These are phyloP conservation scores for Solanum arcanum DNA, from an alignment of 257 asterid genomes.

Conservation along the genomic window DNA sequence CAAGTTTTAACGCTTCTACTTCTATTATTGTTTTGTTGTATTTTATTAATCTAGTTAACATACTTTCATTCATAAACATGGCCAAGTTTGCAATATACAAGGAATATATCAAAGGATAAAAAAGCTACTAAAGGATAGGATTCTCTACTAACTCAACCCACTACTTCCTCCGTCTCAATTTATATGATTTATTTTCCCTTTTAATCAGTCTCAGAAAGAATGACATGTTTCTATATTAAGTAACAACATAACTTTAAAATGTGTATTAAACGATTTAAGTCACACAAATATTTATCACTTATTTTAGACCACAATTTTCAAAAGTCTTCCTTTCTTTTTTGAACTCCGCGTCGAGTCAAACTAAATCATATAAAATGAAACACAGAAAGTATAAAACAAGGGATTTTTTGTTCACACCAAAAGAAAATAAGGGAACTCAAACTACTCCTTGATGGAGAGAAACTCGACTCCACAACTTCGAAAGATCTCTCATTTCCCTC, in stretches of 20 bases:
- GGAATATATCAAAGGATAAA: background rate
- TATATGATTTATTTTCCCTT: no score
- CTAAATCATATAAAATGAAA: no score
- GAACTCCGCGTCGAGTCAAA: no score
- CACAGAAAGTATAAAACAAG: background rate
- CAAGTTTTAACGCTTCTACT: background rate
- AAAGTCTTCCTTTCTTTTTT: no score
- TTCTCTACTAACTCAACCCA: background rate
- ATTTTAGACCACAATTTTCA: no score
- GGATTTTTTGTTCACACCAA: background rate
- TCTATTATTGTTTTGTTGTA: background rate
- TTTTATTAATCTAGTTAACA: background rate
- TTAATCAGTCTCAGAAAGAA: no score
- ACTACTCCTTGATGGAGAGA: background rate
- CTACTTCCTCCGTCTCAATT: background rate
- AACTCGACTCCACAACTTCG: background rate
- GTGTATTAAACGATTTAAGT: no score
- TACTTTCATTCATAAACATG: background rate
- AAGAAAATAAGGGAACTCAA: background rate
- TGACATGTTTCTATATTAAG: no score
- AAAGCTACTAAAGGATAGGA: background rate
- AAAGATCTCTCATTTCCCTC: background rate
- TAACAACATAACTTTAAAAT: no score
- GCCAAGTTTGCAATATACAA: background rate
- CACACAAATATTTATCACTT: no score